Evolutionary conservation across 1,139 yeast species (phyloP).

Genomic region (Debaryomycetaceae sp.): DNA sequence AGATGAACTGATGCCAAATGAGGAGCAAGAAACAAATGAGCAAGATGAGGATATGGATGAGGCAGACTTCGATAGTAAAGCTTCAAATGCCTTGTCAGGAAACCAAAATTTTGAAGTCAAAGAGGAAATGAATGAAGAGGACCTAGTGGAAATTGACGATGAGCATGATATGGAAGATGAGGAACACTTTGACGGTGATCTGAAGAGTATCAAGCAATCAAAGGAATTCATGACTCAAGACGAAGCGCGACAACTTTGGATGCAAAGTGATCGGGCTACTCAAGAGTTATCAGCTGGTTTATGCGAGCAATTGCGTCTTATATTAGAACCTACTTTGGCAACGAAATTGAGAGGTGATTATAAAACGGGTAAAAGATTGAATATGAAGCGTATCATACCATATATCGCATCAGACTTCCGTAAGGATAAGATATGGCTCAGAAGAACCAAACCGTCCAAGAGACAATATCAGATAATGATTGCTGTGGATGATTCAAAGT

Average conservation of each 20-base stretch:
- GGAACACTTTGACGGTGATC: constrained; percentile 26
- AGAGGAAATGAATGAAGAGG: constrained; percentile 21
- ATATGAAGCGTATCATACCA: constrained; percentile 96
- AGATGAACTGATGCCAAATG: constrained; percentile 43
- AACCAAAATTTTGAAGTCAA: constrained; percentile 15
- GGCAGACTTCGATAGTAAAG: constrained; percentile 7
- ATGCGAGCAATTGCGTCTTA: constrained; percentile 89
- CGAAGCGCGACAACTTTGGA: constrained; percentile 79
- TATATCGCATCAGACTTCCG: constrained; percentile 97
- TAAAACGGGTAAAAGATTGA: constrained; percentile 93
- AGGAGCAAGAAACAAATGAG: constrained; percentile 44
- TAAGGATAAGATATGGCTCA: constrained; percentile 96
- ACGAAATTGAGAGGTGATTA: constrained; percentile 94
- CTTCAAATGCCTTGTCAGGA: background rate
- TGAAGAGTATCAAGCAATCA: constrained; percentile 25
- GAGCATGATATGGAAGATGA: constrained; percentile 22
- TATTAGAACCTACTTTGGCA: constrained; percentile 92
- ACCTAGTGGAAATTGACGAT: constrained; percentile 9
- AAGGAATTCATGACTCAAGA: constrained; percentile 48
- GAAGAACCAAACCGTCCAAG: constrained; percentile 96
- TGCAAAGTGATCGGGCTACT: constrained; percentile 73
- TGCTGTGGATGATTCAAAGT: constrained; percentile 94
- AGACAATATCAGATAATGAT: constrained; percentile 97
- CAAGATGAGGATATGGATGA: constrained; percentile 21
- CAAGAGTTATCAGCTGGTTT: constrained; percentile 83